Conservation (phyloP, 139 green algal species). For the Tetradesmus lagerheimii region DNA sequence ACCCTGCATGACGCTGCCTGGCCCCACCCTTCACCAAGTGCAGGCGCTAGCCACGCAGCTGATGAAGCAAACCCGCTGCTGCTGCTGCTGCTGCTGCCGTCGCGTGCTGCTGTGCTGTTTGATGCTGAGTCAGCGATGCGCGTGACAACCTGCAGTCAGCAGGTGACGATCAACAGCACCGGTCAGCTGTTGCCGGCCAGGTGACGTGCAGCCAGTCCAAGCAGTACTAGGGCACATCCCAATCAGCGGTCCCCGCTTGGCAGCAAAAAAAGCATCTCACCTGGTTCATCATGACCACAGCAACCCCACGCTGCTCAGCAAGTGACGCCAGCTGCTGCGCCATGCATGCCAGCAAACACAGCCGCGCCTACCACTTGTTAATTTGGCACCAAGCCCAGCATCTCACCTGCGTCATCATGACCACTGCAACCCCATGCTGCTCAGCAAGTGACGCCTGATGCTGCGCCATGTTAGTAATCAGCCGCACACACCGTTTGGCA, state of each 20-base stretch:
- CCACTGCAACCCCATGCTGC: not conserved
- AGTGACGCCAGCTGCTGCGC: constrained; percentile 81
- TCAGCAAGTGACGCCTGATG: constrained; percentile 50
- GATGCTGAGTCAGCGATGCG: not conserved
- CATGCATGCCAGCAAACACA: constrained; percentile 76
- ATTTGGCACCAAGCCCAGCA: no score
- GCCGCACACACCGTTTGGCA: not conserved
- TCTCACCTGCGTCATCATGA: no score
- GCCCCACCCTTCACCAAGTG: constrained; percentile 68
- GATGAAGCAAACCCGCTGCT: not conserved
- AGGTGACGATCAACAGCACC: not conserved
- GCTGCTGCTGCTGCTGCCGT: constrained; percentile 13
- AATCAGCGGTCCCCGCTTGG: no score
- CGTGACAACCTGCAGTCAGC: not conserved
- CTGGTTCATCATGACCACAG: constrained; percentile 48
- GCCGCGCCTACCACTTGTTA: no score
- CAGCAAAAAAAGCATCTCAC: no score
- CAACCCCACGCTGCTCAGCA: constrained; percentile 61
- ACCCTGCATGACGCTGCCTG: constrained; percentile 70
- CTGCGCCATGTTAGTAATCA: not conserved
- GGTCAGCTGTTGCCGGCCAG: no score
- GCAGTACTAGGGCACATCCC: no score
- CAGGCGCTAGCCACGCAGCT: constrained; percentile 33
- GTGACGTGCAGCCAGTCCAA: no score
- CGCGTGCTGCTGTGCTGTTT: not conserved